Evolutionary conservation across 441 rosid species (phyloP).

Genomic region (Brassica balearica): DNA sequence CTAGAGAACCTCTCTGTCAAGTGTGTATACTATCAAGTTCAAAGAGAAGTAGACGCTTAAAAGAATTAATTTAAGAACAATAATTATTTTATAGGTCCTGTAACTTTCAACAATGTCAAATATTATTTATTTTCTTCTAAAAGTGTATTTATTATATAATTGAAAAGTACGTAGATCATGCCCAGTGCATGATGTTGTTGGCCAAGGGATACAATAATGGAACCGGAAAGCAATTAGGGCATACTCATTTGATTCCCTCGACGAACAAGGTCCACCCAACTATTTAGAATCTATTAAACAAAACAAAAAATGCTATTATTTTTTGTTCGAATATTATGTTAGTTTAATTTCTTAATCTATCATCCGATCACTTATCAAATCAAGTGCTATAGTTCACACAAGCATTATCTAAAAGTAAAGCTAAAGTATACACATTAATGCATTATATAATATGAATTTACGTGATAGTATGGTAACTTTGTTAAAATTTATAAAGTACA

Average conservation of each 20-base stretch:
- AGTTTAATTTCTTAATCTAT: not conserved
- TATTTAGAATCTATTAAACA: not conserved
- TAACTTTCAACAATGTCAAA: conserved; percentile 9
- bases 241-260: conserved; percentile 34
- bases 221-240: conserved; percentile 27
- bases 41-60: not conserved
- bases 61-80: not conserved
- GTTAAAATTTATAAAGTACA: not conserved
- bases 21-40: not conserved
- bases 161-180: conserved; percentile 27
- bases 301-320: not conserved
- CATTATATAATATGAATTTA: not conserved
- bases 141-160: not conserved
- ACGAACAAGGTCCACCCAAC: conserved; percentile 35
- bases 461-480: not conserved
- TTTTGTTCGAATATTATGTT: not conserved
- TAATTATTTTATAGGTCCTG: not conserved
- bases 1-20: not conserved
- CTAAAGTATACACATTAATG: not conserved
- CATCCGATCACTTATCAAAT: not conserved
- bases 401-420: not conserved
- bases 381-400: not conserved
- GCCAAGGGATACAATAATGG: conserved; percentile 28
- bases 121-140: not conserved
- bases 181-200: conserved; percentile 34